Conservation (phyloP, 345 rosid species). For the Pugionium cornutum region DNA sequence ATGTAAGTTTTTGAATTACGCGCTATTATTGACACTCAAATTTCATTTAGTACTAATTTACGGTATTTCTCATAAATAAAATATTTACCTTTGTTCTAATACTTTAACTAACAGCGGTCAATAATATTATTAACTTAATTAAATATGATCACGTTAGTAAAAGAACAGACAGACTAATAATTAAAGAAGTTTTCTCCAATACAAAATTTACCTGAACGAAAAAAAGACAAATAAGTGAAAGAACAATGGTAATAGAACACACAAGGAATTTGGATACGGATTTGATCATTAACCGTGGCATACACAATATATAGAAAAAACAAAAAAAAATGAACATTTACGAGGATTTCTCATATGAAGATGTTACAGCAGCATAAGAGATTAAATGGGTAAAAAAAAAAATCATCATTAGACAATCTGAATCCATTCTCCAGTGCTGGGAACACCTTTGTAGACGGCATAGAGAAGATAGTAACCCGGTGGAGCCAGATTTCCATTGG, state of each 20-base stretch:
- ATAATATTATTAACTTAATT: no score
- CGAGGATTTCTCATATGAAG: not conserved
- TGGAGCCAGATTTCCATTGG: constrained; percentile 52
- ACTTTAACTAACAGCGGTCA: no score
- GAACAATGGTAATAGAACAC: constrained; percentile 9
- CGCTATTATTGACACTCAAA: no score
- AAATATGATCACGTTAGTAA: no score
- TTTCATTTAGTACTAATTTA: no score
- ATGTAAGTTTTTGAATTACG: no score
- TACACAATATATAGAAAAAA: not conserved
- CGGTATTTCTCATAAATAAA: no score
- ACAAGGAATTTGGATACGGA: constrained; percentile 1
- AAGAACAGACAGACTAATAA: no score
- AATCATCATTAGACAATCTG: constrained; percentile 42
- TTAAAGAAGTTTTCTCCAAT: not conserved
- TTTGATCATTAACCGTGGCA: constrained; percentile 13
- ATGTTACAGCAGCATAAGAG: constrained; percentile 15
- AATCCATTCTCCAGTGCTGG: constrained; percentile 55
- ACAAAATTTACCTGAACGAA: constrained; percentile 10
- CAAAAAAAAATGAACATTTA: not conserved
- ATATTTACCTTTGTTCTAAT: no score
- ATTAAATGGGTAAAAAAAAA: constrained; percentile 7
- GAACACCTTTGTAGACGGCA: constrained; percentile 58
- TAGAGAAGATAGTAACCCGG: constrained; percentile 57
- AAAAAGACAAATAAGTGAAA: not conserved